Evolutionary conservation across 2,329 filamentous ascomycete genomes (phyloP), one percentile per base, ranked within the genome.

Genomic region (Trichoderma brevicompactum): DNA sequence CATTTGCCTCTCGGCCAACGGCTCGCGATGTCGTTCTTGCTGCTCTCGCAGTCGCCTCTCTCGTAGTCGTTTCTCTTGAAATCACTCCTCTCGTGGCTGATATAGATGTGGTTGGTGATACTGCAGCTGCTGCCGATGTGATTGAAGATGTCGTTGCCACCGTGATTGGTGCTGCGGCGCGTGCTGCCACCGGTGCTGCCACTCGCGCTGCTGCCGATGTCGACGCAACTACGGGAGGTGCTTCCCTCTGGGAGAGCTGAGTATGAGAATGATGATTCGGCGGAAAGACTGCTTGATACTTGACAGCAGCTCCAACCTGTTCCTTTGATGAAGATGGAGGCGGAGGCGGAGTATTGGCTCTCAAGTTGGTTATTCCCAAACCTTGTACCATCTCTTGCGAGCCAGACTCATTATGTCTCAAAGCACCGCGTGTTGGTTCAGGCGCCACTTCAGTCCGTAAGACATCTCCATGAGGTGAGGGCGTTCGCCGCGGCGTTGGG

Each of bases 21-120:
- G 13, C 85, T 65, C 86, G 84, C 0, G 87, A 85, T 10, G 83
- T 84, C 81, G 91, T 90, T 0, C 84, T 85, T 13, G 81, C 81
- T 43, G 87, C 23, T 28, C 23, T 28, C 23, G 23, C 23, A 2
- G 23, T 28, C 23, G 2, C 23, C 5, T 28, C 38, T 28, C 8
- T 15, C 15, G 52, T 28, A 19, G 52, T 41, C 13, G 52, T 17
- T 17, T 17, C 55, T 23, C 17, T n/a, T 1, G 7, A n/a, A 23
- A 43, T 36, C 12, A 17, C 19, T 8, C 12, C 43, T 48, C 41
- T 7, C 2, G 36, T 48, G 23, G 55, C 17, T n/a, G 55, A 28
- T 48, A 17, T n/a, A 23, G 32, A n/a, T 6, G 43, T 28, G 12
- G 9, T 19, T 19, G 19, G 44, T 23, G 43, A 59, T 28, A 5